Evolutionary conservation across 306 rosid genomes (phyloP).

Genomic region (Pueraria montana): DNA sequence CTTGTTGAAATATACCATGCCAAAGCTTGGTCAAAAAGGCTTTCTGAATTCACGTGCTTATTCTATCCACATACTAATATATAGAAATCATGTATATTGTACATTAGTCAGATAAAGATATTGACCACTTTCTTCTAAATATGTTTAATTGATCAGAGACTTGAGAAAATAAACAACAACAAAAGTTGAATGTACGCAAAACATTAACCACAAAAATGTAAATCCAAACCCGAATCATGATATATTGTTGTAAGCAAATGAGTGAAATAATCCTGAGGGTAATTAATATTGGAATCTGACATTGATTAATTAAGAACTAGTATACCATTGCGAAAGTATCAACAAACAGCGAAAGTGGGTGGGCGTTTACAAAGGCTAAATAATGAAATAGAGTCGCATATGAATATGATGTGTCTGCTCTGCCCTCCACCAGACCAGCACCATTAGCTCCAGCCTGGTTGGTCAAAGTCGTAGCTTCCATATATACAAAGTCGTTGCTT

Average conservation of each 20-base stretch:
- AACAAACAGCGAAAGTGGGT: too few species aligned
- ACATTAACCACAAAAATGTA: neutral
- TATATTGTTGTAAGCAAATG: too few species aligned
- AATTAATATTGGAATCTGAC: too few species aligned
- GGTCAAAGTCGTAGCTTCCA: neutral
- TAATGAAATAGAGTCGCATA: too few species aligned
- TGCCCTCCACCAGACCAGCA: neutral
- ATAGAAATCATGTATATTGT: neutral
- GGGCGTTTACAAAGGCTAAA: too few species aligned
- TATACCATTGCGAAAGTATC: too few species aligned
- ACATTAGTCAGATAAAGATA: neutral
- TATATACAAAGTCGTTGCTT: neutral
- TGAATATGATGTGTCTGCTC: neutral
- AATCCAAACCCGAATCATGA: too few species aligned
- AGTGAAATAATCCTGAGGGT: too few species aligned
- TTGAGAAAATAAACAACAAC: too few species aligned
- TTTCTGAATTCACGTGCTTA: neutral
- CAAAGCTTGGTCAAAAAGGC: neutral
- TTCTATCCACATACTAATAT: neutral
- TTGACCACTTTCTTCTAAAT: neutral
- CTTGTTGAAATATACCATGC: neutral
- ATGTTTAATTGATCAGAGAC: neutral
- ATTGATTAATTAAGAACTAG: too few species aligned
- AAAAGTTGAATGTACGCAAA: neutral
- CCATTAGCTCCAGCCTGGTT: neutral